Evolutionary conservation across 176 grass and related monocot species (phyloP), one percentile per base, ranked within the genome.

Genomic region (Bromus sterilis): DNA sequence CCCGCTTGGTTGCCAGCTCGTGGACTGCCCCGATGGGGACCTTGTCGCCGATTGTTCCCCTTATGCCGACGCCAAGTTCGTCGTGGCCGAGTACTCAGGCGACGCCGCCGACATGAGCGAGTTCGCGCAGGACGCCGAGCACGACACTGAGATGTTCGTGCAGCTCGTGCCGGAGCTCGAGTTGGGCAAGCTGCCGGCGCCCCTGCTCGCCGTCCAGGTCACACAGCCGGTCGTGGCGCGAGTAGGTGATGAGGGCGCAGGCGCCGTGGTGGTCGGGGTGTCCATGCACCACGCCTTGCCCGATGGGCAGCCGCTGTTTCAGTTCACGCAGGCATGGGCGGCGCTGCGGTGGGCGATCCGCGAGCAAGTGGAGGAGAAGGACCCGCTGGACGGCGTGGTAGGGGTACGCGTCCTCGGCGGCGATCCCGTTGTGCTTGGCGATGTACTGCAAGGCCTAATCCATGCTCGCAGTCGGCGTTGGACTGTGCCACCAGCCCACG

Each of bases 401-500:
- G 1, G 89, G 90, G 31, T 89, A 91, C 3, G 74, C 53, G 16
- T 32, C 61, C 37, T 88, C 82, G 9, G 56, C 4, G 4, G 86
- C 75, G 0, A 89, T 31, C 6, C 86, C 89, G 55, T 78, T 82
- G 75, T 89, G 60, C 56, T 78, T 82, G 59, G 81, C 53, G 61
- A 91, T 91, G 86, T 89, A 91, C 78, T 44, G 53, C 75, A 91
- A 91, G 1, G 89, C 89, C 74, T 89, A 60, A 79, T 91, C 85
- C 89, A 91, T 91, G 40, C 33, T 89, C 3, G 86, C 91, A 94
- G 1, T 86, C 89, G 1, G 34, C 30, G 83, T 94, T 86, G 37
- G 28, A 6, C 15, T 62, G 82, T 91, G 86, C 89, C 25, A 94
- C 75, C 6, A 94, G 89, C 63, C 4, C n/a, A n/a, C n/a, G n/a